phyloP scores from a whole-genome alignment of 177 flowering plant genomes.

The Vitis hybrid region DNA sequence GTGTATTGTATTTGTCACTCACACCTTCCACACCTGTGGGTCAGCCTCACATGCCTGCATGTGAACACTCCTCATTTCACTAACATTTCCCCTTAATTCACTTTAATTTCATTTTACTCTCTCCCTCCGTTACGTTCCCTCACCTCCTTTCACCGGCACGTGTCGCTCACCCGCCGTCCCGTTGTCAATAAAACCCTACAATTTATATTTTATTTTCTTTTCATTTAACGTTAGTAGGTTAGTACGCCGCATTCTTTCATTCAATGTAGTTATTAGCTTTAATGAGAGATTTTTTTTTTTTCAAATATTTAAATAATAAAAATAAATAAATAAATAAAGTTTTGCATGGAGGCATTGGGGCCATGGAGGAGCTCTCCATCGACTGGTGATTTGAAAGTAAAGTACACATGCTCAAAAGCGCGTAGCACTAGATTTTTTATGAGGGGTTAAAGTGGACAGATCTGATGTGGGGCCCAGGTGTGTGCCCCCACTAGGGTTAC shows the following conservation, averaged over 20 bases:
- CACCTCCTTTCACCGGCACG: too few relatives aligned
- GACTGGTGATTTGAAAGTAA: not conserved
- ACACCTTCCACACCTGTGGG: slow-evolving; percentile 16
- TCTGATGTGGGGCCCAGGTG: slow-evolving; percentile 14
- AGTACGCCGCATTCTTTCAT: too few relatives aligned
- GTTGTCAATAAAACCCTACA: too few relatives aligned
- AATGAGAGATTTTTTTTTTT: too few relatives aligned
- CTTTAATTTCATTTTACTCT: not conserved
- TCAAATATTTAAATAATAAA: too few relatives aligned
- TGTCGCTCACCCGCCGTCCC: too few relatives aligned
- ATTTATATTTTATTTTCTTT: too few relatives aligned
- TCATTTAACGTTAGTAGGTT: too few relatives aligned
- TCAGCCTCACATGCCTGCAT: slow-evolving; percentile 39
- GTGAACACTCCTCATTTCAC: slow-evolving; percentile 10
- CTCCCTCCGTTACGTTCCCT: not conserved
- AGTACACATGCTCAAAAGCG: not conserved
- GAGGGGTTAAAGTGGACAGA: slow-evolving; percentile 9
- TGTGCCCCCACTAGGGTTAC: slow-evolving; percentile 23
- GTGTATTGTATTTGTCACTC: slow-evolving; percentile 17
- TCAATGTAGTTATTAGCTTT: too few relatives aligned
- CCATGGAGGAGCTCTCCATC: too few relatives aligned
- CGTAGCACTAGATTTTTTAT: not conserved
- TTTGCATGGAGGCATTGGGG: too few relatives aligned
- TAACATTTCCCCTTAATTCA: not conserved
- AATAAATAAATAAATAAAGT: too few relatives aligned